Evolutionary conservation across 768 basidiomycete species (phyloP), one percentile per base, ranked within the genome.

Genomic region (Megacollybia marginata): DNA sequence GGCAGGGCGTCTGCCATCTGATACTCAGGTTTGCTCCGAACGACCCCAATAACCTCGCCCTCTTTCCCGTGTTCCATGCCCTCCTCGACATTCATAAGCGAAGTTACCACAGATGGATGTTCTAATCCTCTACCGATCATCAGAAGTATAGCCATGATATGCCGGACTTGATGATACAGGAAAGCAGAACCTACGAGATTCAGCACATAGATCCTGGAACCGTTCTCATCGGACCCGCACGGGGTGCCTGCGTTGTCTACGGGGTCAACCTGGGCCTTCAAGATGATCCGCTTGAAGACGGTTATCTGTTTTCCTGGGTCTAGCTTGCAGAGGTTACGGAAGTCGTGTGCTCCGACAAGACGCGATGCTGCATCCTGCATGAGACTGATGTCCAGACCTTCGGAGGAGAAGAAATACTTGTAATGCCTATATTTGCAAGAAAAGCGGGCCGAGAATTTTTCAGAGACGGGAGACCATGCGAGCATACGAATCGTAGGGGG

Each of bases 151-250:
- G 88, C 89, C 79, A 96, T 87, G 67, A 96, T 94, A 58, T 94
- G 92, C 34, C 94, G 79, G 12, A 96, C 94, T 71, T 96, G 94
- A 66, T 98, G 92, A 66, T 93, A 97, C 38, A 98, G 72, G 62
- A 95, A 96, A 1, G 92, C 94, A 1, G 74, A 83, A 0, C 94
- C 94, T 19, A 85, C 69, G 35, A 97, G 81, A 64, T 98, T 87
- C 50, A 96, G 73, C 33, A 92, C 88, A 55, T 82, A 81, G 61
- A 79, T 69, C 32, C 59, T 67, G 36, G 55, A 56, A 4, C 49
- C 64, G 23, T 28, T 6, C 23, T 28, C 23, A 6, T 28, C 23
- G 23, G 23, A 28, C 23, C 2, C 23, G 20, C 58, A 59, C 34
- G 55, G 49, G 5, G 43, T 54, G 32, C 58, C 54, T 28, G 23